Conservation (phyloP, 2,329 filamentous ascomycete genomes). For the Tricladium varicosporioides region DNA sequence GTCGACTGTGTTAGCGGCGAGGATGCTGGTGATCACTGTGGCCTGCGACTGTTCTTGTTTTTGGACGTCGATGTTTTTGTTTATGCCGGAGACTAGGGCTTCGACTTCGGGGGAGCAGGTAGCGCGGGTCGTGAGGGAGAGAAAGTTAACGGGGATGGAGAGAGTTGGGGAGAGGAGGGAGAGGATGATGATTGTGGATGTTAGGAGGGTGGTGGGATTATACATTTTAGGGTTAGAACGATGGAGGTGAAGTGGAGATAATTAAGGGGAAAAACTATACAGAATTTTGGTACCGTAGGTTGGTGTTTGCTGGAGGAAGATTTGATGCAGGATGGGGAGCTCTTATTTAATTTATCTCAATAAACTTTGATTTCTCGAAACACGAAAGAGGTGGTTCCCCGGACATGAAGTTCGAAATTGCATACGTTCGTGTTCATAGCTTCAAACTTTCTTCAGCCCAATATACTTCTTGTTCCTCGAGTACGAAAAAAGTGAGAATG, state of each 20-base stretch:
- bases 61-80: slow-evolving; percentile 19
- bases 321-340: too few relatives aligned
- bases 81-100: slow-evolving; percentile 16
- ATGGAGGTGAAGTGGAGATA: too few relatives aligned
- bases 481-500: not conserved
- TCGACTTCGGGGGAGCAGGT: slow-evolving; percentile 11
- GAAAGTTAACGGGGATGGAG: not conserved
- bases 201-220: too few relatives aligned
- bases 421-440: slow-evolving; percentile 62
- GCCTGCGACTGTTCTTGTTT: slow-evolving; percentile 17
- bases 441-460: not conserved
- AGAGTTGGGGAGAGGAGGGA: not conserved
- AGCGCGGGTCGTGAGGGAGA: not conserved
- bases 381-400: not conserved
- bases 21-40: slow-evolving; percentile 6
- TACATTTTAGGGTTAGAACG: too few relatives aligned
- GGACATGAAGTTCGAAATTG: slow-evolving; percentile 45
- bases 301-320: too few relatives aligned
- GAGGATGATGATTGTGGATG: not conserved
- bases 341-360: slow-evolving; percentile 50
- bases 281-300: too few relatives aligned
- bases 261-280: too few relatives aligned
- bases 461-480: not conserved
- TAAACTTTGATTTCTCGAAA: slow-evolving; percentile 36
- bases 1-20: slow-evolving; percentile 1